Percentiles rank a stretch among this genome's conserved stretches.
These are phyloP conservation scores for Lachnellula willkommii DNA, from an alignment of 2,329 filamentous ascomycete genomes.

Conservation along the genomic window DNA sequence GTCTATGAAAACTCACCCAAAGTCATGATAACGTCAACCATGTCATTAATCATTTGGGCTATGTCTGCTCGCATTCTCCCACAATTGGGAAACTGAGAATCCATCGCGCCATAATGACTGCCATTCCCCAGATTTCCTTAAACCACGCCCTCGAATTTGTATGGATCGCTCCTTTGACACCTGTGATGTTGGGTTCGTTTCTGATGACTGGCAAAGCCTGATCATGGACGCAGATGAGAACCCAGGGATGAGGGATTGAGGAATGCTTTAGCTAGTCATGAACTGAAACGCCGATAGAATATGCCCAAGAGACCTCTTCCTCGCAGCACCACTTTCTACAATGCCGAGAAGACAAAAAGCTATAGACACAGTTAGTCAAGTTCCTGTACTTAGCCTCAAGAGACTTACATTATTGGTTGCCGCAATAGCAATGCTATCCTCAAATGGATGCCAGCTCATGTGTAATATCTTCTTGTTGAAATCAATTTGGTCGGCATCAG, in stretches of 20 bases:
- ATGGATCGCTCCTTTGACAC: conserved; percentile 20
- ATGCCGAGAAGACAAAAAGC: conserved; percentile 75
- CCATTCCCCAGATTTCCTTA: conserved; percentile 16
- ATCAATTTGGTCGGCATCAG: conserved; percentile 97
- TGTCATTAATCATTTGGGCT: conserved; percentile 5
- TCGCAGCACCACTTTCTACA: conserved; percentile 43
- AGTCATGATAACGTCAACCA: conserved; percentile 15
- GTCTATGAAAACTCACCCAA: conserved; percentile 24
- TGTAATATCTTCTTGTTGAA: conserved; percentile 99
- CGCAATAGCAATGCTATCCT: conserved; percentile 98
- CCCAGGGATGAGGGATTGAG: conserved; percentile 18
- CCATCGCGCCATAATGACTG: conserved; percentile 16
- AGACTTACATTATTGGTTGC: conserved; percentile 95
- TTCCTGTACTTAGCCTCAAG: neutral
- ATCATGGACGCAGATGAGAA: conserved; percentile 20
- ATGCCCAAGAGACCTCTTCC: conserved; percentile 27
- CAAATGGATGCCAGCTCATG: conserved; percentile 99
- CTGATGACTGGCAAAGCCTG: conserved; percentile 23
- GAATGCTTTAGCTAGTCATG: conserved; percentile 25
- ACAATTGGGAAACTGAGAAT: conserved; percentile 16
- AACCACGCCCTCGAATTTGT: conserved; percentile 11
- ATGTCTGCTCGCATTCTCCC: conserved; percentile 13
- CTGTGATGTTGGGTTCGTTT: conserved; percentile 22
- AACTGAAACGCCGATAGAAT: conserved; percentile 30
- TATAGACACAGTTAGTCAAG: conserved; percentile 38